These are phyloP conservation scores for Marsdenia floribunda DNA, from an alignment of 257 asterid species.

Conservation along the genomic window DNA sequence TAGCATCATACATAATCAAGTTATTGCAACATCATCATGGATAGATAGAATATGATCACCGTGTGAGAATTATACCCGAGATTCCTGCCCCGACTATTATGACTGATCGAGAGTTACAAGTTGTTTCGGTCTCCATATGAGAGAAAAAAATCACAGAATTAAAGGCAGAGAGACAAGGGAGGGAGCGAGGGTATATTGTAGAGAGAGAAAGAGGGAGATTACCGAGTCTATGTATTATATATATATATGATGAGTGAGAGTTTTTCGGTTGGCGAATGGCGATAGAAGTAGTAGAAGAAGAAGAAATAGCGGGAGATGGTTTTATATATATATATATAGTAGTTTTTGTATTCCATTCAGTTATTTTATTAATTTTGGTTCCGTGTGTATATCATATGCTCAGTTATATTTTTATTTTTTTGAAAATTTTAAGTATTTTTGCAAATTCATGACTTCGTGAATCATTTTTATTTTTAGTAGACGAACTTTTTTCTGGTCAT, in stretches of 20 bases:
- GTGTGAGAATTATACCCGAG: slow-evolving; percentile 41
- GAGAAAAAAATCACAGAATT: neutral
- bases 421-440: too few relatives aligned
- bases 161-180: neutral
- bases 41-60: neutral
- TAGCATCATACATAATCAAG: neutral
- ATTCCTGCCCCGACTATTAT: slow-evolving; percentile 82
- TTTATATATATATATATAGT: slow-evolving; percentile 5
- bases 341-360: too few relatives aligned
- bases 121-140: slow-evolving; percentile 42
- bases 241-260: neutral
- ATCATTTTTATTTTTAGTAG: too few relatives aligned
- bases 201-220: neutral
- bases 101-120: slow-evolving; percentile 37
- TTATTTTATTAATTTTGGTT: too few relatives aligned
- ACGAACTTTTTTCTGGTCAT: too few relatives aligned
- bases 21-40: too few relatives aligned
- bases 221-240: neutral
- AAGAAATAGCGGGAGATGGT: slow-evolving; percentile 51
- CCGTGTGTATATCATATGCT: too few relatives aligned
- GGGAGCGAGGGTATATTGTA: neutral
- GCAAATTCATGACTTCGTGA: too few relatives aligned
- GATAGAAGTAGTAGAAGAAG: slow-evolving; percentile 6
- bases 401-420: too few relatives aligned
- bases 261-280: slow-evolving; percentile 8